Conservation (phyloP, 2,329 filamentous ascomycete genomes). For the Pseudogymnoascus sp. region DNA sequence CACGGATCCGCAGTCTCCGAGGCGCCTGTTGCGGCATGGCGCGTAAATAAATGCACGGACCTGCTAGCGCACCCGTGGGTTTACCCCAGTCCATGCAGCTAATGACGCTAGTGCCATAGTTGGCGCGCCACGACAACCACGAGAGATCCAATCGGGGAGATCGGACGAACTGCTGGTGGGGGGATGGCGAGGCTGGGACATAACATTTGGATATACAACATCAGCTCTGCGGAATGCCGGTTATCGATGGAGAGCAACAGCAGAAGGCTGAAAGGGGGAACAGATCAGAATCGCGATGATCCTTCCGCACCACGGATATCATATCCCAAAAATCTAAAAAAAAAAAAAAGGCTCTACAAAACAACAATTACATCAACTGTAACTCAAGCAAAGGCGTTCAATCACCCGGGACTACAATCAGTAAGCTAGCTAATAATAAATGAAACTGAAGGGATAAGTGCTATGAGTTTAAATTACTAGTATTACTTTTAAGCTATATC, state of each 20-base stretch:
- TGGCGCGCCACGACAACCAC: neutral
- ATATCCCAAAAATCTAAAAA: no score
- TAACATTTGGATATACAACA: neutral
- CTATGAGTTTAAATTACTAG: no score
- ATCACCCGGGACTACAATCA: no score
- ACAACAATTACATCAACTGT: no score
- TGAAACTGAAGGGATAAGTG: no score
- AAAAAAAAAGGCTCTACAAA: no score
- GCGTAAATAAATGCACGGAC: neutral
- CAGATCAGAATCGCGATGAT: neutral
- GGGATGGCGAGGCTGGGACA: neutral
- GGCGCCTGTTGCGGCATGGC: slow-evolving; percentile 9
- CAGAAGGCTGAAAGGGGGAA: neutral
- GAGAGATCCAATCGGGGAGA: neutral
- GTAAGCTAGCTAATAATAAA: no score
- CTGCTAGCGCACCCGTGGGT: neutral
- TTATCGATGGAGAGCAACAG: neutral
- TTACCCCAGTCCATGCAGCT: neutral
- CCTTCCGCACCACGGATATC: neutral
- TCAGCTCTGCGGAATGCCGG: slow-evolving; percentile 6
- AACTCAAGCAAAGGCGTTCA: no score
- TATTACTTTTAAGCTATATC: neutral
- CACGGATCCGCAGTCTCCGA: slow-evolving; percentile 11
- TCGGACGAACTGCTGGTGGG: neutral
- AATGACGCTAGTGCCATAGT: neutral